A percentile compares a stretch with the other conserved stretches of the same genome.
phyloP scores from a whole-genome alignment of 1,284 basidiomycete species.

The Pisolithus thermaeus region DNA sequence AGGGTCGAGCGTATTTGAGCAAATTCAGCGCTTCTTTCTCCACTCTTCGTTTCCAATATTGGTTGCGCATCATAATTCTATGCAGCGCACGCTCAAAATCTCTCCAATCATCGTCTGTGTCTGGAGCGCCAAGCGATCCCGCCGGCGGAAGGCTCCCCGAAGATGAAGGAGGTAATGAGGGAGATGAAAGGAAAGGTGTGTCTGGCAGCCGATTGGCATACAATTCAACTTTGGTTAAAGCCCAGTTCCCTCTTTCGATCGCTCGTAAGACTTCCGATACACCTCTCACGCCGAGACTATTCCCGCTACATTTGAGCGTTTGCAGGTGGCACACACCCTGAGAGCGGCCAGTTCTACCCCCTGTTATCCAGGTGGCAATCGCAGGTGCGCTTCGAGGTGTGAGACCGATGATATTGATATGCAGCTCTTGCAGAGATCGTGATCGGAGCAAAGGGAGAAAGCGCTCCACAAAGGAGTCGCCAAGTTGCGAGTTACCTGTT shows the following conservation, averaged over 20 bases:
- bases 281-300: conserved; percentile 42
- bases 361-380: conserved; percentile 25
- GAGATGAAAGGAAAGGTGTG: background rate
- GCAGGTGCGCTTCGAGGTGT: conserved; percentile 21
- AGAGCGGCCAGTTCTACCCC: conserved; percentile 3
- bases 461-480: conserved; percentile 23
- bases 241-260: conserved; percentile 44
- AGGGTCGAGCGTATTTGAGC: conserved; percentile 43
- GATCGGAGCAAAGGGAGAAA: conserved; percentile 27
- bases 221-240: conserved; percentile 44
- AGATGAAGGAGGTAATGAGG: conserved; percentile 3
- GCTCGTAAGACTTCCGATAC: conserved; percentile 42
- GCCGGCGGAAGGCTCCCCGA: background rate
- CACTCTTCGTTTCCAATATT: conserved; percentile 38
- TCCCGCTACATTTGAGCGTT: conserved; percentile 51
- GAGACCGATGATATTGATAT: conserved; percentile 25
- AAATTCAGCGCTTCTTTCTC: conserved; percentile 48
- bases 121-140: conserved; percentile 8
- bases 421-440: conserved; percentile 23
- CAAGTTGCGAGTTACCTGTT: conserved; percentile 18
- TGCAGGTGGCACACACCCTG: conserved; percentile 39
- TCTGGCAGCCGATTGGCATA: conserved; percentile 39
- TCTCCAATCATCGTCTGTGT: conserved; percentile 30
- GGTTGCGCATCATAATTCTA: conserved; percentile 42
- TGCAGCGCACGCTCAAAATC: conserved; percentile 35